A percentile compares a stretch with the other conserved stretches of the same genome.
Evolutionary conservation across 2,329 filamentous ascomycete species (phyloP).

Genomic region (Lecanoromycetidae sp.): DNA sequence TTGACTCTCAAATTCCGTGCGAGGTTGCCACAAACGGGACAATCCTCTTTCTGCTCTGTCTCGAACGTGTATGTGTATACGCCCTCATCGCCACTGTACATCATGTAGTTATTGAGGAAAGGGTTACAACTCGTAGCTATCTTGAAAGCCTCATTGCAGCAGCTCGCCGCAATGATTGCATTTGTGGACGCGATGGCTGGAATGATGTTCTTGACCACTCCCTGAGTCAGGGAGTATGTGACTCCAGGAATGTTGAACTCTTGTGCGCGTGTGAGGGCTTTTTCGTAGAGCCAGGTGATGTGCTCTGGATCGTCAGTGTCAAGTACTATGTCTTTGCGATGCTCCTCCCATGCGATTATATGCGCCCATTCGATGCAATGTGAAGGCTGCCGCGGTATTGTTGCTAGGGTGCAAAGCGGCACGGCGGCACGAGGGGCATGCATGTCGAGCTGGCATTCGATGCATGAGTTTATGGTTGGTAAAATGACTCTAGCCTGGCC

Average conservation of each 20-base stretch:
- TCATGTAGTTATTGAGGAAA: slow-evolving; percentile 90
- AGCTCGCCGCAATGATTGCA: slow-evolving; percentile 86
- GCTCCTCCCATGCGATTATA: slow-evolving; percentile 89
- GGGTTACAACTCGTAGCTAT: slow-evolving; percentile 75
- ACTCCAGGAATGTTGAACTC: slow-evolving; percentile 89
- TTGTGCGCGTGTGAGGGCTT: slow-evolving; percentile 64
- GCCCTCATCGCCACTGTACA: slow-evolving; percentile 92
- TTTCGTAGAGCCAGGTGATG: slow-evolving; percentile 90
- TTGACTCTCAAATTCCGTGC: slow-evolving; percentile 64
- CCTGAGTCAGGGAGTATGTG: slow-evolving; percentile 90
- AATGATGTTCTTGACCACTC: slow-evolving; percentile 98
- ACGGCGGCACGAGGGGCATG: slow-evolving; percentile 95
- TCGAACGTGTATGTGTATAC: slow-evolving; percentile 97
- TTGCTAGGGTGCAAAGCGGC: slow-evolving; percentile 88
- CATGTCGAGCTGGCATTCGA: slow-evolving; percentile 98
- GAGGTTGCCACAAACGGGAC: slow-evolving; percentile 80
- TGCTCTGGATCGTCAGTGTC: slow-evolving; percentile 96
- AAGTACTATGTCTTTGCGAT: slow-evolving; percentile 68
- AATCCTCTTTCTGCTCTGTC: slow-evolving; percentile 87
- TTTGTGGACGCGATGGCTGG: slow-evolving; percentile 97
- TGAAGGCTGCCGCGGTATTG: slow-evolving; percentile 90
- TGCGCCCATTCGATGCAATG: slow-evolving; percentile 99
- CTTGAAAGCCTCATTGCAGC: slow-evolving; percentile 95
- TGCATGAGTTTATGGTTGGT: slow-evolving; percentile 85
- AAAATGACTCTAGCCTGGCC: slow-evolving; percentile 88